Evolutionary conservation across 345 rosid genomes (phyloP).

Genomic region (Triadica sebifera): DNA sequence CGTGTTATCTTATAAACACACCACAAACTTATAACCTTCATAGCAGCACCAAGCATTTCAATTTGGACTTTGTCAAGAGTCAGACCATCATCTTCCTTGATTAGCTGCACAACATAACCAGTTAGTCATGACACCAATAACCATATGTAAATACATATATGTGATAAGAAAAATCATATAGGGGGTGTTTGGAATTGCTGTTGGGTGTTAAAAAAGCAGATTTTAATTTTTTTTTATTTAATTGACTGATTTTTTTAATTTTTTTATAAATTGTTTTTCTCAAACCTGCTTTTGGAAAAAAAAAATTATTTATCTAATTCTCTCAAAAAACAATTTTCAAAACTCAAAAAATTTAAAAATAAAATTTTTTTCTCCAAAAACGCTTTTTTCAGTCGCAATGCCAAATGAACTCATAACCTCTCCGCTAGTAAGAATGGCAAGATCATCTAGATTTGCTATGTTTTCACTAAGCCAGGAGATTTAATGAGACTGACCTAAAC

Average conservation of each 20-base stretch:
- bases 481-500: constrained; percentile 74
- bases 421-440: constrained; percentile 83
- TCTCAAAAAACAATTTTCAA: too few relatives aligned
- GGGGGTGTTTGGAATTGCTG: too few relatives aligned
- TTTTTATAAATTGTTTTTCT: too few relatives aligned
- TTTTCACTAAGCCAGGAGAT: constrained; percentile 96
- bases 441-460: constrained; percentile 82
- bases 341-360: too few relatives aligned
- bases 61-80: constrained; percentile 63
- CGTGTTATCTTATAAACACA: constrained; percentile 9
- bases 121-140: constrained; percentile 18
- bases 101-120: constrained; percentile 47
- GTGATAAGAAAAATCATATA: constrained; percentile 9
- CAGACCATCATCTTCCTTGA: constrained; percentile 75
- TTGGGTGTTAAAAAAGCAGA: too few relatives aligned
- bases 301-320: too few relatives aligned
- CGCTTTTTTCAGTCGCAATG: too few relatives aligned
- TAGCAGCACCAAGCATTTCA: constrained; percentile 84
- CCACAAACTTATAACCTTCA: constrained; percentile 46
- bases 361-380: too few relatives aligned
- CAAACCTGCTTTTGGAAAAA: too few relatives aligned
- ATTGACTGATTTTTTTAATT: too few relatives aligned
- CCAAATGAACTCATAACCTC: too few relatives aligned
- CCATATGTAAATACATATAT: neutral
- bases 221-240: too few relatives aligned